Evolutionary conservation across 768 basidiomycete genomes (phyloP), one percentile per base, ranked within the genome.

Genomic region (Pilatotrama ljubarskyi): DNA sequence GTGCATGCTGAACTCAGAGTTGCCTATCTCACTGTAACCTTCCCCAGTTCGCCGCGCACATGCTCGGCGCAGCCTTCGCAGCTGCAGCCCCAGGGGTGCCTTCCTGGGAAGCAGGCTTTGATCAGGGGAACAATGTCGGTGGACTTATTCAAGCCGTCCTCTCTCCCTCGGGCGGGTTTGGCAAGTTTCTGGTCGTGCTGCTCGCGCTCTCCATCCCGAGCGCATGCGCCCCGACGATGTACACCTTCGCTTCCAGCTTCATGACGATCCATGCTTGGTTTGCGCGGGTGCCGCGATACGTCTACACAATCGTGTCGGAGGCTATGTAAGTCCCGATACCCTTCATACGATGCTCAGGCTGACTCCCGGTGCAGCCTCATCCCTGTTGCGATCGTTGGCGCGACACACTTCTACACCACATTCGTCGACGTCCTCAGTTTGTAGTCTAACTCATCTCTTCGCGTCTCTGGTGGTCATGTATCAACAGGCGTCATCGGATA

Each of bases 161-260:
- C 47, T 52, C 65, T 0, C 77, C 77, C 2, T 64, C 76, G 0
- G 79, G 80, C 7, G 72, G 74, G 1, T 82, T 82, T 50, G 79
- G 79, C 49, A 76, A 77, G 64, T 77, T 82, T 70, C 72, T 83
- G 29, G 76, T 76, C 0, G 78, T 81, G 37, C 62, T 86, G 22
- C 72, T 84, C 44, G 82, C 84, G 22, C 71, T 86, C 51, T 79
- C 76, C 50, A 77, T 84, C 36, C 78, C 81, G 10, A 81, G 80
- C 59, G 84, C 84, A 48, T 79, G 81, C 38, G 82, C 82, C 1
- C 84, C 84, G 0, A 82, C 82, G 38, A 83, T 85, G 75, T 86
- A 86, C 68, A 79, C 79, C 13, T 81, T 79, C 65, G 74, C 76
- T 18, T 78, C 82, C 18, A 79, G 78, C 43, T 68, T 79, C 54